A percentile compares a stretch with the other conserved stretches of the same genome.
Conservation (phyloP, 163 green algal genomes). For the Botryococcus braunii region DNA sequence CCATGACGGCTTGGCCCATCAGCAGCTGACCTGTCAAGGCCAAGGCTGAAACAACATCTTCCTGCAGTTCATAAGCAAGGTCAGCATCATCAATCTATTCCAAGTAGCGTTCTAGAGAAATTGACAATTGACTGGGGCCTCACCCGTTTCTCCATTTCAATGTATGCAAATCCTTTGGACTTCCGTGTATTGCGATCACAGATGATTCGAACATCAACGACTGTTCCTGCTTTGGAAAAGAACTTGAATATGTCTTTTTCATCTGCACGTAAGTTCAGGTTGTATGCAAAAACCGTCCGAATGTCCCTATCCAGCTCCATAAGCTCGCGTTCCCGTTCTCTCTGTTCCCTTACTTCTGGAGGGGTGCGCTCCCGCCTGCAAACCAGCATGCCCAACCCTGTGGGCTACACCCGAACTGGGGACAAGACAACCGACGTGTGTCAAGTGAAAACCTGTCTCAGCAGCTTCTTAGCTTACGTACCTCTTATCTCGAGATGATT, state of each 20-base stretch:
- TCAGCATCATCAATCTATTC: background rate
- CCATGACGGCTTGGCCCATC: conserved; percentile 80
- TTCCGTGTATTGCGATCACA: conserved; percentile 81
- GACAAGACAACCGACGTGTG: no score
- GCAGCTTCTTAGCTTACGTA: no score
- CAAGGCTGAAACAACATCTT: conserved; percentile 73
- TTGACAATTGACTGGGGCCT: background rate
- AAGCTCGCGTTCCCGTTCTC: conserved; percentile 52
- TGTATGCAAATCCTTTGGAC: conserved; percentile 91
- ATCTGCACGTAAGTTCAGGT: conserved; percentile 75
- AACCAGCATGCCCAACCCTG: no score
- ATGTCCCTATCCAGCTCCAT: conserved; percentile 69
- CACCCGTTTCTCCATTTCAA: conserved; percentile 58
- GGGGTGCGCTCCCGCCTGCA: conserved; percentile 37
- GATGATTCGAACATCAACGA: conserved; percentile 91
- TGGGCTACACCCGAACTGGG: no score
- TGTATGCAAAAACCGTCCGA: conserved; percentile 86
- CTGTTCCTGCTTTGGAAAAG: conserved; percentile 70
- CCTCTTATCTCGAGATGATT: no score
- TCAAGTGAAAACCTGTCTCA: no score
- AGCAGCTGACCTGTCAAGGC: conserved; percentile 77
- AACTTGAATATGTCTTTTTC: conserved; percentile 90
- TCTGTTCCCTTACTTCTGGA: conserved; percentile 40
- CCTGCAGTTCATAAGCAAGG: conserved; percentile 20
- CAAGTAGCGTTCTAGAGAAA: no score